Base-by-base conservation (phyloP, 331 rosid species). In the Acacia pycnantha region DNA sequence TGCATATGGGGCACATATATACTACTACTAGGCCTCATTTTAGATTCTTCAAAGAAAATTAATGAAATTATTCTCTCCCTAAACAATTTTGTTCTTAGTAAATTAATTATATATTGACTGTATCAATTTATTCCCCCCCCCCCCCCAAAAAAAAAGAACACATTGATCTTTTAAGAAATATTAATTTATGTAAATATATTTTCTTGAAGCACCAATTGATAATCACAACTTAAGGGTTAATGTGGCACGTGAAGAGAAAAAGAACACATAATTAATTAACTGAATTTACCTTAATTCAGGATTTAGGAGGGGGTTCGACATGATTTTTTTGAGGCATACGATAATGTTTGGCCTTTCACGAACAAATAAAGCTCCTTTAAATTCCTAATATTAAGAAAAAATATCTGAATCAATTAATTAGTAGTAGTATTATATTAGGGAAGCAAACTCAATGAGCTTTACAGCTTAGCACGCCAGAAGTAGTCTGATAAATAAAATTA, bases 391-490 rank as follows among this genome's bases (percentile, higher is more conserved):
- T 61, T 26, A 26, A 61, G 26, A 19, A 0, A 61, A 61, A 61
- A 26, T 7, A 24, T 4, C 6, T 24, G 33, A 22, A 24, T 56
- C n/a, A 56, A n/a, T n/a, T 21, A 56, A 56, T 19, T n/a, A 56
- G 62, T 0, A 18, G 2, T 15, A 15, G 31, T 67, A 19, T 40
- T 8, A 50, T 67, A 15, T 40, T 8, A 50, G 26, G 40, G 74
- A 21, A 66, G 48, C 66, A 81, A 65, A 53, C 46, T 31, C 67
- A 19, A 77, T 74, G 26, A 51, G 62, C 82, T 77, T 83, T 48
- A 50, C 82, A 83, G 69, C 50, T 77, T 77, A 18, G 82, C 76
- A 59, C 37, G 27, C 14, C 58, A 31, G 35, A 70, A 8, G 53
- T 6, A 14, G n/a, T 46, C 43, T 21, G 4, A 76, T 56, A 51